phyloP scores from a whole-genome alignment of 1,284 basidiomycete species.

The Fomitiporia mediterranea region DNA sequence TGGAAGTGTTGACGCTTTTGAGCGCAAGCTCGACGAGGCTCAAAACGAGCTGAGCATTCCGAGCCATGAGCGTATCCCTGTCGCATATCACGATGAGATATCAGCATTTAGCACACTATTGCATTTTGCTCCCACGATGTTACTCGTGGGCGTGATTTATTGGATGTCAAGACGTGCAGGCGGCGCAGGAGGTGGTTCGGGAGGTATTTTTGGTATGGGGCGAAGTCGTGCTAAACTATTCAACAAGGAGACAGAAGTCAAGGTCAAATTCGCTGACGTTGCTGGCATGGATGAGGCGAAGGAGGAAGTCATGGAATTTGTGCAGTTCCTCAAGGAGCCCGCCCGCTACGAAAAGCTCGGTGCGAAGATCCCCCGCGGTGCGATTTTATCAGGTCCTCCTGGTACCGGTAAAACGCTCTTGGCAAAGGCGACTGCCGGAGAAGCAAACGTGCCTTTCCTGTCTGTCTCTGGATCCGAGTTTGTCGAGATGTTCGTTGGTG shows the following conservation, averaged over 20 bases:
- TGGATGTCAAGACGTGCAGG: conserved; percentile 85
- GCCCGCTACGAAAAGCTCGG: conserved; percentile 93
- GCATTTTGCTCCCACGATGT: conserved; percentile 91
- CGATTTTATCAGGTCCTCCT: conserved; percentile 96
- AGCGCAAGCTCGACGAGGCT: conserved; percentile 90
- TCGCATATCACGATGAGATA: conserved; percentile 95
- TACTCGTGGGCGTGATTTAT: conserved; percentile 87
- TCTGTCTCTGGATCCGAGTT: conserved; percentile 99
- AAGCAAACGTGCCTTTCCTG: conserved; percentile 96
- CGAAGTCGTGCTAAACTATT: conserved; percentile 95
- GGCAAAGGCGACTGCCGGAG: conserved; percentile 97
- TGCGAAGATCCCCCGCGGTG: conserved; percentile 97
- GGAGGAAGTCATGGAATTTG: conserved; percentile 99
- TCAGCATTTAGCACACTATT: conserved; percentile 79
- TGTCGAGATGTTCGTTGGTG: conserved; percentile 99
- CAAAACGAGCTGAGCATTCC: conserved; percentile 93
- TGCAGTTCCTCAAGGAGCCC: conserved; percentile 98
- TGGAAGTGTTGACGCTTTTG: conserved; percentile 96
- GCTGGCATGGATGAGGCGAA: conserved; percentile 99
- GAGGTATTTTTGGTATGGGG: conserved; percentile 96
- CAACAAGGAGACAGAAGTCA: conserved; percentile 96
- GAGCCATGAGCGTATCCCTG: conserved; percentile 89
- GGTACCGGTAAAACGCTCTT: conserved; percentile 98
- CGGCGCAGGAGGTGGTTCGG: conserved; percentile 60
- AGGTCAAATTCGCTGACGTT: conserved; percentile 92